Evolutionary conservation across 768 basidiomycete genomes (phyloP), one percentile per base, ranked within the genome.

Genomic region (Pleurotus tuoliensis): DNA sequence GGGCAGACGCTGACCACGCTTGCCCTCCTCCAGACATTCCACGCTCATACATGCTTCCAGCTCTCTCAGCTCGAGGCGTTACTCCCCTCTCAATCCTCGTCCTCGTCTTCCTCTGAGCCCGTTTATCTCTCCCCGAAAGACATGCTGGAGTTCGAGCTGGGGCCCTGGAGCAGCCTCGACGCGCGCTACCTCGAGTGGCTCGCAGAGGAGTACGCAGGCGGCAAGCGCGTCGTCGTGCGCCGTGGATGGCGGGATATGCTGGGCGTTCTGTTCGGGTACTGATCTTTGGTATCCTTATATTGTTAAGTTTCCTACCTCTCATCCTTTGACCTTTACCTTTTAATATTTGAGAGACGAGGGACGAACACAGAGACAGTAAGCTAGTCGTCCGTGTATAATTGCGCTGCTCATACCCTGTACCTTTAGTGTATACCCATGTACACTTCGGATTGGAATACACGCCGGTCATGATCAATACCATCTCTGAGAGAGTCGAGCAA

Each of bases 181-280:
- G 84, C 78, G n/a, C 76, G 74, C 43, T 92, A 92, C 65, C 71
- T 92, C 34, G 88, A 90, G 66, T 92, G 89, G 88, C 72, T 94
- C 15, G 81, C 76, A 1, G 77, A 77, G 50, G 87, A 89, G 68
- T 88, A 88, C 57, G 83, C 77, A 3, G 75, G 75, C 2, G 77
- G 78, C 9, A 67, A 66, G 16, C 65, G 62, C 45, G 65, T 81
- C 3, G 64, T 76, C 15, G 66, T 83, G 3, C 77, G 67, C 63
- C 61, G 77, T n/a, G 71, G 79, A 1, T 83, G 82, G 82, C 76
- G 66, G 59, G 82, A 82, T 65, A 56, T 82, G 18, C 61, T 81
- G 3, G 76, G 73, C 15, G 69, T 74, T 6, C 65, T 81, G 3
- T 75, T 81, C 66, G 77, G 79, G 16, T 79, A 79, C 18, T 34